Percentiles rank a stretch among this genome's conserved stretches.
Evolutionary conservation across 2,329 filamentous ascomycete genomes (phyloP).

Genomic region (Ramichloridium luteum): DNA sequence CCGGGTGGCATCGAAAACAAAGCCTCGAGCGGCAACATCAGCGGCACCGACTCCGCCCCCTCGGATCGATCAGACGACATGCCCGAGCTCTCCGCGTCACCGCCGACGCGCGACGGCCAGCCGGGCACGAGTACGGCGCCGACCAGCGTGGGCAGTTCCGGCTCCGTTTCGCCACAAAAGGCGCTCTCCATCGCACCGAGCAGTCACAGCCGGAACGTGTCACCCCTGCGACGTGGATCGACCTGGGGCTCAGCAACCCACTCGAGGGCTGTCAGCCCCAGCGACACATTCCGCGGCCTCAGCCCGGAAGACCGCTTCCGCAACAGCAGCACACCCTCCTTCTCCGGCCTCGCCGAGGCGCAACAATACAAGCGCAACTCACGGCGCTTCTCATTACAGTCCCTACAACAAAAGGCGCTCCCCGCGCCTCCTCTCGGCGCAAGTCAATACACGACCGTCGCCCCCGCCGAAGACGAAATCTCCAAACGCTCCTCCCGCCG

Average conservation of each 20-base stretch:
- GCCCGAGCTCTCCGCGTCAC: constrained; percentile 13
- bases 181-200: too few relatives aligned
- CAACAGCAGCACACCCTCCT: neutral
- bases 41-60: constrained; percentile 7
- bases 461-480: too few relatives aligned
- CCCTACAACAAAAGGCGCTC: constrained; percentile 3
- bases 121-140: too few relatives aligned
- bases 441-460: neutral
- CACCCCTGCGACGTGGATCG: constrained; percentile 5
- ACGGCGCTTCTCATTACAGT: neutral
- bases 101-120: constrained; percentile 10
- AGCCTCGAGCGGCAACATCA: constrained; percentile 5
- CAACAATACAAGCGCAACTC: neutral
- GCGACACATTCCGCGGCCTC: constrained; percentile 3
- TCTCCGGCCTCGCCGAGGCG: neutral
- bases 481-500: too few relatives aligned
- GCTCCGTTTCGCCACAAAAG: too few relatives aligned
- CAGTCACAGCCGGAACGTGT: too few relatives aligned
- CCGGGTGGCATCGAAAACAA: constrained; percentile 15
- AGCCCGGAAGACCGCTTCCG: too few relatives aligned
- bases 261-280: constrained; percentile 3
- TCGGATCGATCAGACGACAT: too few relatives aligned
- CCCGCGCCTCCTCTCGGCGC: neutral
- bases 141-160: too few relatives aligned
- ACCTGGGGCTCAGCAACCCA: too few relatives aligned